Percentiles rank a stretch among this genome's conserved stretches.
phyloP scores from a whole-genome alignment of 192 early-diverging fungal species.

The Thamnidium elegans region DNA sequence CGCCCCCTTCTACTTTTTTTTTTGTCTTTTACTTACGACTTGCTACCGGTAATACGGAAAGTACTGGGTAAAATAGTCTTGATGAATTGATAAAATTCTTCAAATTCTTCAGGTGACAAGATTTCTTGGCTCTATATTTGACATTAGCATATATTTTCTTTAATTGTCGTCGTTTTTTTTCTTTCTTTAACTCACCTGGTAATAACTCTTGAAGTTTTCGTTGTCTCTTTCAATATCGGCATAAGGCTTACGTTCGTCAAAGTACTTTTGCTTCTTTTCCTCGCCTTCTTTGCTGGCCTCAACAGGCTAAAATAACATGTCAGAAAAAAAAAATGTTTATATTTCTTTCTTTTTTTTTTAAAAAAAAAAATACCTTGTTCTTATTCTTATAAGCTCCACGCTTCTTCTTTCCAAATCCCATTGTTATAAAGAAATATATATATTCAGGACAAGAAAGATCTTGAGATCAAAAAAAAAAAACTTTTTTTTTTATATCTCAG shows the following conservation, averaged over 20 bases:
- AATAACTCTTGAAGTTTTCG: slow-evolving; percentile 64
- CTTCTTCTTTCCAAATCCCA: too few species aligned
- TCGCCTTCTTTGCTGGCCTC: too few species aligned
- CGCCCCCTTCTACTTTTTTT: not conserved
- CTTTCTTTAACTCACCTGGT: slow-evolving; percentile 47
- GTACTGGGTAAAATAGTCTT: slow-evolving; percentile 78
- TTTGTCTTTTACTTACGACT: slow-evolving; percentile 46
- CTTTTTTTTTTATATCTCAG: too few species aligned
- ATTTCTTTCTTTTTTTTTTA: too few species aligned
- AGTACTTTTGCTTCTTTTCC: too few species aligned
- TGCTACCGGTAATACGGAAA: slow-evolving; percentile 92
- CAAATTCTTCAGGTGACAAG: slow-evolving; percentile 82
- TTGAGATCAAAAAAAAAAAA: too few species aligned
- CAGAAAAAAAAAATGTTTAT: too few species aligned
- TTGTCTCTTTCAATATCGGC: slow-evolving; percentile 54
- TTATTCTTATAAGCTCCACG: too few species aligned
- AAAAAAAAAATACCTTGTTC: too few species aligned
- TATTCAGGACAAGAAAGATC: too few species aligned
- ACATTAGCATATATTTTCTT: not conserved
- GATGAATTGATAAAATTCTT: slow-evolving; percentile 67
- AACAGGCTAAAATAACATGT: too few species aligned
- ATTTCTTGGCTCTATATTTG: slow-evolving; percentile 55
- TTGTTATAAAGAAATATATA: too few species aligned
- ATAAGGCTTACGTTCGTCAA: slow-evolving; percentile 22
- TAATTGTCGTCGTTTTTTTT: not conserved